These are phyloP conservation scores for Jamesozyma hellenica DNA, from an alignment of 805 yeast species.

Conservation along the genomic window DNA sequence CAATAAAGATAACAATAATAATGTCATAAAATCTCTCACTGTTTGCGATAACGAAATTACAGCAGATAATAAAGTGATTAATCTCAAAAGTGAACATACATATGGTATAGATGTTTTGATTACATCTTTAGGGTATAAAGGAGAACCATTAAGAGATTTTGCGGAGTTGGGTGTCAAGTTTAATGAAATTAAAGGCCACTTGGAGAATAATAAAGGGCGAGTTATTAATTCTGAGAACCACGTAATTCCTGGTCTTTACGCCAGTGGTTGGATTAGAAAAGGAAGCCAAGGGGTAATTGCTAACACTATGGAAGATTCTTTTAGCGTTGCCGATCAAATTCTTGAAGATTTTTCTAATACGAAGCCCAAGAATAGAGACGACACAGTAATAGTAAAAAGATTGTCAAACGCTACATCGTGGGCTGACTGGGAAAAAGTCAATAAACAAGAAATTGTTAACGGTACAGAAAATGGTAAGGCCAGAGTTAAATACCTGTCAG, in stretches of 20 bases:
- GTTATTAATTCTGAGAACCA: conserved; percentile 25
- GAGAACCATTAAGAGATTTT: conserved; percentile 52
- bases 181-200: conserved; percentile 34
- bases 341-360: conserved; percentile 40
- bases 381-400: neutral
- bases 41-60: conserved; percentile 14
- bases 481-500: conserved; percentile 4
- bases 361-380: neutral
- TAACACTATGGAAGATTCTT: conserved; percentile 77
- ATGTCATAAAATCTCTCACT: conserved; percentile 24
- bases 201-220: conserved; percentile 39
- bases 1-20: conserved; percentile 30
- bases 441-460: conserved; percentile 14
- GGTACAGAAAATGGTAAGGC: conserved; percentile 9
- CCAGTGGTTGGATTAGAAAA: conserved; percentile 83
- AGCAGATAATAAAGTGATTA: conserved; percentile 17
- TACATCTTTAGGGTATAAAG: conserved; percentile 75
- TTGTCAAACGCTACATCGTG: conserved; percentile 16
- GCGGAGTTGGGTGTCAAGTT: conserved; percentile 41
- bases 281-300: conserved; percentile 90
- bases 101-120: conserved; percentile 57
- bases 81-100: conserved; percentile 11
- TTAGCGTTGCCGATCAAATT: conserved; percentile 59
- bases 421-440: conserved; percentile 24
- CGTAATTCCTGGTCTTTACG: conserved; percentile 46